Conservation (phyloP, 768 basidiomycete species). For the Aureoboletus auriporus region DNA sequence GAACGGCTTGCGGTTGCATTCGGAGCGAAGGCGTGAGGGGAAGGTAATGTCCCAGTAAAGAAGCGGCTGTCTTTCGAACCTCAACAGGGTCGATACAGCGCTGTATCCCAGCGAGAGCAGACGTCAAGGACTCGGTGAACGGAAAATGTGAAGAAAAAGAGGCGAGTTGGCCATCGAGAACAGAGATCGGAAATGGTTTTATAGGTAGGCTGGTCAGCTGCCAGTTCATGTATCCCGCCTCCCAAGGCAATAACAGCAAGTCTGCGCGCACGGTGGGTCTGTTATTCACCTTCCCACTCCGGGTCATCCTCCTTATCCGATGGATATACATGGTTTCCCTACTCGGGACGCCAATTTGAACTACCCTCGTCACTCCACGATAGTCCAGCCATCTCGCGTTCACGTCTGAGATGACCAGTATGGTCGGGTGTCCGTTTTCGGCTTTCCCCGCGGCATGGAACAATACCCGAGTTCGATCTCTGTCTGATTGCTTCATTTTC, state of each 20-base stretch:
- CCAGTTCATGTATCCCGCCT: constrained; percentile 61
- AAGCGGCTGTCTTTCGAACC: constrained; percentile 58
- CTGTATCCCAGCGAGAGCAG: constrained; percentile 29
- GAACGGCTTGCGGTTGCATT: constrained; percentile 37
- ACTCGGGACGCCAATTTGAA: constrained; percentile 83
- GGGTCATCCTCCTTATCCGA: constrained; percentile 81
- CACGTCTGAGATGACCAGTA: constrained; percentile 84
- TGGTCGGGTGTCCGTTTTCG: constrained; percentile 38
- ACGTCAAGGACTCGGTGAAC: constrained; percentile 23
- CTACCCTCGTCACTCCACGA: constrained; percentile 81
- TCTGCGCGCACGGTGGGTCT: constrained; percentile 52
- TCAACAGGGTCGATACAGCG: constrained; percentile 43
- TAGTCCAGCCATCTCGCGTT: constrained; percentile 90
- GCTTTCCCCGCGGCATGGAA: constrained; percentile 9
- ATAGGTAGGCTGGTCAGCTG: constrained; percentile 68
- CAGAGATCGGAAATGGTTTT: constrained; percentile 43
- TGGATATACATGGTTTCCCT: constrained; percentile 75
- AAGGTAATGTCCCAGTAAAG: constrained; percentile 71
- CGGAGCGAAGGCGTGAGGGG: constrained; percentile 47
- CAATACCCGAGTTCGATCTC: constrained; percentile 23
- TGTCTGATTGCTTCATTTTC: constrained; percentile 39
- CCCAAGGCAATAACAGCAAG: constrained; percentile 76
- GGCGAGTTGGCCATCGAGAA: constrained; percentile 8
- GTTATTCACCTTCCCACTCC: constrained; percentile 40
- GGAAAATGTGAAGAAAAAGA: constrained; percentile 10